Percentiles rank a stretch among this genome's conserved stretches.
These are phyloP conservation scores for Aspergillus sp. DNA, from an alignment of 2,329 filamentous ascomycete genomes.

Conservation along the genomic window DNA sequence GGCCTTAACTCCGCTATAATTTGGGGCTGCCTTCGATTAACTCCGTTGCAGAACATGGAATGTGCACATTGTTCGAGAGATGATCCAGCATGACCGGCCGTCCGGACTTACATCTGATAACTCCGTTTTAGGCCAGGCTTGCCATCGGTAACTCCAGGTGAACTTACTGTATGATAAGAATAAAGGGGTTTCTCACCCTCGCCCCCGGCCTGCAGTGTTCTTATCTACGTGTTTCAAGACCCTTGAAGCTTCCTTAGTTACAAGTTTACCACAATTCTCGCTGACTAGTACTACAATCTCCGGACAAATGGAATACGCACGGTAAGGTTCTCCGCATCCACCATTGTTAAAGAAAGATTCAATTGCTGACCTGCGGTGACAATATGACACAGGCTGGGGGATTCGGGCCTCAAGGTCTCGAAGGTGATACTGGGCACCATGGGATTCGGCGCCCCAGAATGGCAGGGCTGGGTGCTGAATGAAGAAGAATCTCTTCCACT, in stretches of 20 bases:
- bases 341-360: neutral
- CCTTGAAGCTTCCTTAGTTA: neutral
- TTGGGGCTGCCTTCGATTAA: neutral
- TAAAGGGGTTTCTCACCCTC: neutral
- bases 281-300: neutral
- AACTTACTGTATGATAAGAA: neutral
- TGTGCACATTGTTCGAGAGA: neutral
- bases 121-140: neutral
- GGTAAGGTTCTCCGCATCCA: neutral
- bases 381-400: conserved; percentile 40
- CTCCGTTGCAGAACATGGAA: neutral
- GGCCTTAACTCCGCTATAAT: neutral
- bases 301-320: neutral
- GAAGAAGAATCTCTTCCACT: conserved; percentile 35
- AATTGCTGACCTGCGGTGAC: neutral
- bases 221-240: neutral
- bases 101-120: conserved; percentile 1
- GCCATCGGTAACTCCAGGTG: neutral
- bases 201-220: neutral
- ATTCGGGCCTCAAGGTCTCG: conserved; percentile 55
- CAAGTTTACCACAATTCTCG: neutral
- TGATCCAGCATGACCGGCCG: neutral
- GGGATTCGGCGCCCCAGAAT: conserved; percentile 39
- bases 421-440: conserved; percentile 58
- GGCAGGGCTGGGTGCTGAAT: conserved; percentile 37